Base-by-base conservation (phyloP, 306 rosid species). In the Trifolium fragiferum region DNA sequence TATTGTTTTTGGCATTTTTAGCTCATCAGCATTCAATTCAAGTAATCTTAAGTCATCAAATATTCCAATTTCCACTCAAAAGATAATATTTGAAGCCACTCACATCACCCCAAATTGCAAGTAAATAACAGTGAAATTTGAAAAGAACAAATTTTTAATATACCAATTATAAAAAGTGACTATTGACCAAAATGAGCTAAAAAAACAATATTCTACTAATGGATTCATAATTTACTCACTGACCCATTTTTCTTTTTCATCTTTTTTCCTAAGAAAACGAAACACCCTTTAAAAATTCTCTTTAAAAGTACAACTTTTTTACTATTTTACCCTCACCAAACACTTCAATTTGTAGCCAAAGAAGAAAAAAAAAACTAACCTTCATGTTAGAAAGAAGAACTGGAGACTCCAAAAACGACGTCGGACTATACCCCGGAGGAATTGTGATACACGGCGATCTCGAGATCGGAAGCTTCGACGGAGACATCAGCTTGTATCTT, bases 381-480 rank as follows among this genome's bases (percentile, higher is more conserved):
- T 93, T 93, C 87, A 93, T 88, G 79, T 88, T 87, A 67, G 97
- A 90, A 18, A 93, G 92, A 49, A 93, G 83, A 53, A 91, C 96
- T 0, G 98, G 98, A 4, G 98, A 93, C 47, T 93, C 98, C 11
- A 93, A 78, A 83, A 91, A 89, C 57, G 98, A 91, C 68, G 97
- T 72, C 47, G 98, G 98, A 51, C 96, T 91, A 49, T 90, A 81
- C 10, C 93, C 97, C 4, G 96, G 93, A 11, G 98, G 97, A 21
- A 91, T 85, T 30, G 95, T 91, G 43, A 88, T 84, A 80, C 90
- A 86, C 60, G 93, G 82, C 37, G 96, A 86, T 87, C 98, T 76
- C 50, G 97, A 90, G 97, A 94, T 94, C 90, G 98, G 98, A 59
- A 94, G 98, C 84, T 91, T 91, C 38, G 97, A 93, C 81, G 98